These are phyloP conservation scores for Colletotrichum caudatum DNA, from an alignment of 2,329 filamentous ascomycete species.

Conservation along the genomic window DNA sequence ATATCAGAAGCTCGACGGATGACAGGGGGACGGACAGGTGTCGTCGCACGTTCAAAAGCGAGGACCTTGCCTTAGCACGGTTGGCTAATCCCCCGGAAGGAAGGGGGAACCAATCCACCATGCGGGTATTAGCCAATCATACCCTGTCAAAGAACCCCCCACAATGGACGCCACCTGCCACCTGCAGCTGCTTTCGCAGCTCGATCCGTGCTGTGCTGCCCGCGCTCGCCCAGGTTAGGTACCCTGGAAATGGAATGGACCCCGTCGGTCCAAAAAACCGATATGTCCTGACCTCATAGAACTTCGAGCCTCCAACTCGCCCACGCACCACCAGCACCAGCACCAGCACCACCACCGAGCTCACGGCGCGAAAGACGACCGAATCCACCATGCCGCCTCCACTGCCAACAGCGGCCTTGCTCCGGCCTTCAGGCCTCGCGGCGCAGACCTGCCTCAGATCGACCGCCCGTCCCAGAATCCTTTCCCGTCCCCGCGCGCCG, in stretches of 20 bases:
- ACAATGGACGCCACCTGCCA: constrained; percentile 14
- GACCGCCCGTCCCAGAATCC: background rate
- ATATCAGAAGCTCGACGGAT: constrained; percentile 11
- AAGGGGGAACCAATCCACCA: constrained; percentile 6
- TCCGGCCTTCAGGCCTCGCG: constrained; percentile 7
- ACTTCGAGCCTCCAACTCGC: constrained; percentile 14
- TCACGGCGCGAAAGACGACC: background rate
- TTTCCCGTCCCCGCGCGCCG: background rate
- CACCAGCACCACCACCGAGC: constrained; percentile 1
- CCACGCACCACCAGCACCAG: background rate
- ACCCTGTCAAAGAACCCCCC: constrained; percentile 4
- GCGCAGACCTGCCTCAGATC: constrained; percentile 11
- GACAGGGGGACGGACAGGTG: constrained; percentile 38
- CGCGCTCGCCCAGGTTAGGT: background rate
- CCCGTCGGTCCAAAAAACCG: constrained; percentile 11
- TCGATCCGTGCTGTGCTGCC: background rate
- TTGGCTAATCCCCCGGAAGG: background rate
- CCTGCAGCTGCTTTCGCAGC: constrained; percentile 17
- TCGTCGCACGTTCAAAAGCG: constrained; percentile 17
- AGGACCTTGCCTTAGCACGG: background rate
- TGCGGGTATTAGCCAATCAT: background rate
- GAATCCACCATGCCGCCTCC: constrained; percentile 28
- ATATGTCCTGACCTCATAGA: constrained; percentile 36
- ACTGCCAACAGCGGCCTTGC: constrained; percentile 17
- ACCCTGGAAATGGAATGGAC: constrained; percentile 17